These are phyloP conservation scores for Pseudofabraea citricarpa DNA, from an alignment of 2,329 filamentous ascomycete species.

Conservation along the genomic window DNA sequence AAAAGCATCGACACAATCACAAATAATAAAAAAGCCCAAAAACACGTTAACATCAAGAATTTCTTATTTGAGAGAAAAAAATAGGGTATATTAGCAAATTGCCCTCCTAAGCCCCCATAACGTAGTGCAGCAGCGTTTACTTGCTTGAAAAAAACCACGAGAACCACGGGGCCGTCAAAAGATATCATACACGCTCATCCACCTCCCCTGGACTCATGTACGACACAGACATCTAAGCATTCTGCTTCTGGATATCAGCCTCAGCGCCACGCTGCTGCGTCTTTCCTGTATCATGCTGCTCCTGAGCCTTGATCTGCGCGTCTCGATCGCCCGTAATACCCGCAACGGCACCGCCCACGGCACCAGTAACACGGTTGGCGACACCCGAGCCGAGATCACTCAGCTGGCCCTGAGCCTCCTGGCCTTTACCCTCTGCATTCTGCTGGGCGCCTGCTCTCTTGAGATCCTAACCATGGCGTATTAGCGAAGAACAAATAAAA, in stretches of 20 bases:
- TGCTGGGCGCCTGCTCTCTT: constrained; percentile 72
- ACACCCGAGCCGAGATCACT: constrained; percentile 67
- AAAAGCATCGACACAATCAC: constrained; percentile 1
- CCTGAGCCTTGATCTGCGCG: constrained; percentile 60
- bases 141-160: no score
- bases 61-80: not conserved
- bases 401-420: constrained; percentile 80
- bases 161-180: no score
- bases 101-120: no score
- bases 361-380: constrained; percentile 62
- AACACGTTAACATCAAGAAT: not conserved
- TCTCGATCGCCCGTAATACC: constrained; percentile 65
- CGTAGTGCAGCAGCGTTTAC: no score
- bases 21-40: not conserved
- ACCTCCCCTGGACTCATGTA: not conserved
- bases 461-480: constrained; percentile 42
- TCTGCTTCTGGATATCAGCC: constrained; percentile 66
- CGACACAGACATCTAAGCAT: constrained; percentile 8
- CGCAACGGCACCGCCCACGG: constrained; percentile 67
- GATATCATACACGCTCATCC: no score
- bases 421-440: constrained; percentile 72
- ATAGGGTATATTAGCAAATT: no score
- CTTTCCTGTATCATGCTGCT: constrained; percentile 75
- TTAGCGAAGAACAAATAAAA: not conserved
- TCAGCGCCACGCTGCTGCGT: constrained; percentile 79